phyloP scores from a whole-genome alignment of 331 rosid species.

The Erythrophleum ivorense region DNA sequence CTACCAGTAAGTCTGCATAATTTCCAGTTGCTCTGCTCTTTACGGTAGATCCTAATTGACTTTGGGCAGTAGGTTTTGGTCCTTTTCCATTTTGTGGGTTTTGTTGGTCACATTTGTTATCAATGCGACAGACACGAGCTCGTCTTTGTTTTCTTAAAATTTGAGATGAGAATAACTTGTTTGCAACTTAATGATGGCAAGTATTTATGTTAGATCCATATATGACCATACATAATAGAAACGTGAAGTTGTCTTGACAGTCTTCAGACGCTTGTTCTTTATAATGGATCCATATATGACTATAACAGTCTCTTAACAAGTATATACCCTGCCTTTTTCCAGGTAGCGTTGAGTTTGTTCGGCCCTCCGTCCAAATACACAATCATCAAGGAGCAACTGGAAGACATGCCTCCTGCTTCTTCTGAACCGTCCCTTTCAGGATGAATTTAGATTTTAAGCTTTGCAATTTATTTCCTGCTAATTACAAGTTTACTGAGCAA shows the following conservation, averaged over 20 bases:
- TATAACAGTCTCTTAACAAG: not conserved
- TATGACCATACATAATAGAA: not conserved
- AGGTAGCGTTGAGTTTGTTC: constrained; percentile 85
- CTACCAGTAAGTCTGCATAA: constrained; percentile 73
- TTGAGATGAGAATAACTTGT: constrained; percentile 13
- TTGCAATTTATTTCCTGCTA: constrained; percentile 18
- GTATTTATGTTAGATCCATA: not conserved
- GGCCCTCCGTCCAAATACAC: constrained; percentile 74
- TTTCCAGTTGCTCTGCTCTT: constrained; percentile 29
- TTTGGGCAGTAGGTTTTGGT: not conserved
- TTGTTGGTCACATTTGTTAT: constrained; percentile 22
- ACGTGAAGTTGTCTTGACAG: not conserved
- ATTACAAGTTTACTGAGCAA: constrained; percentile 21
- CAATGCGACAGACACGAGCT: not conserved
- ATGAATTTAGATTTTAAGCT: constrained; percentile 32
- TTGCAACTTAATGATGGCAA: constrained; percentile 3
- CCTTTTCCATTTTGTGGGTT: constrained; percentile 21
- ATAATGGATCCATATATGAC: not conserved
- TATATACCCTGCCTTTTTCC: constrained; percentile 35
- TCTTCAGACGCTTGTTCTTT: not conserved
- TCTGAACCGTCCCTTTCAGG: constrained; percentile 33
- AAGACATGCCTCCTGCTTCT: constrained; percentile 50
- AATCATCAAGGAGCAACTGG: constrained; percentile 45
- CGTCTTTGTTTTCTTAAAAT: constrained; percentile 10
- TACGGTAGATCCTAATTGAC: not conserved